Base-by-base conservation (phyloP, 768 basidiomycete species). In the Pleurotus eryngii region DNA sequence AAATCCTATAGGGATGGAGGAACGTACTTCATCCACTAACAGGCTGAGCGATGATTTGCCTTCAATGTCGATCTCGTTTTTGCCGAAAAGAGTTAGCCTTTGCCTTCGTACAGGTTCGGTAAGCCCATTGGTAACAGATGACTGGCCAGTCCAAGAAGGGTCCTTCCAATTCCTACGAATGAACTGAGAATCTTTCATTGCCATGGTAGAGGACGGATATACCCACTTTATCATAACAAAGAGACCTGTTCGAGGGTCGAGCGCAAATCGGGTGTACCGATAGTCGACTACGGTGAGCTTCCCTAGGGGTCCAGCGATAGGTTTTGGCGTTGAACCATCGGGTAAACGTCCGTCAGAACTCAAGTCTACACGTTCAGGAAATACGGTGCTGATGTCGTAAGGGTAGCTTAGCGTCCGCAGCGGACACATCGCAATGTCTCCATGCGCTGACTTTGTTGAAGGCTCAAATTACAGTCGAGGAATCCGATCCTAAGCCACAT, bases 61-160 rank as follows among this genome's bases (percentile, higher is more conserved):
- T 64, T 90, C 87, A 45, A 99, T 89, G 64, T 98, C 91, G 59
- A 99, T 90, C 46, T 87, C 75, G 66, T 99, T 99, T 20, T 74
- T 72, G 1, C 91, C 95, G 69, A 97, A 98, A 20, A 99, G 66
- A 1, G 77, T 75, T 38, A 79, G 68, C 17, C 97, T 80, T 62
- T 96, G 92, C 37, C 78, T 70, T 48, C 86, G 78, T 2, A 78
- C 74, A 37, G 67, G 60, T 59, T 77, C 72, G 8, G 75, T 73
- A 3, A 98, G 68, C 2, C 95, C 95, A 43, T 71, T 70, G 56
- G 87, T 85, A 5, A 93, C 83, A 20, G 81, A 73, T 43, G 73
- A 68, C n/a, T 85, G 65, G 2, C 81, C 78, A 7, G 79, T 79
- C 89, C 92, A 92, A 4, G 75, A 72, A 0, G 84, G 80, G 68